A percentile compares a stretch with the other conserved stretches of the same genome.
Evolutionary conservation across 1,139 yeast species (phyloP).

Genomic region (Candida smagusa): DNA sequence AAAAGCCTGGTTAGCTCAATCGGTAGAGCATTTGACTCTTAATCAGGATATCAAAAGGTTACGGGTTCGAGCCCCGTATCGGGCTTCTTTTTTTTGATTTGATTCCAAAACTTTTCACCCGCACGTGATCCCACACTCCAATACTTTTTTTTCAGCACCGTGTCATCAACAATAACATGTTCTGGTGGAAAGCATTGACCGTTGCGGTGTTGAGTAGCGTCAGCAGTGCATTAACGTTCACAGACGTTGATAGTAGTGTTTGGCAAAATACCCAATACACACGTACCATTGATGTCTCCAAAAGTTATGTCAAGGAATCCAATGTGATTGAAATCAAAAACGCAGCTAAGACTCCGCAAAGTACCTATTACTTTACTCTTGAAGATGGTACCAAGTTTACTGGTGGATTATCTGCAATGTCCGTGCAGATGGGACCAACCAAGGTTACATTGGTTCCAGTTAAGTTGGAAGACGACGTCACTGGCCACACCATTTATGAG

Average conservation of each 20-base stretch:
- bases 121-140: not conserved
- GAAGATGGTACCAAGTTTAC: slow-evolving; percentile 43
- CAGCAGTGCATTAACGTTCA: slow-evolving; percentile 7
- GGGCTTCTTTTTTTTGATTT: slow-evolving; percentile 10
- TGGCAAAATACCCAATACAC: slow-evolving; percentile 50
- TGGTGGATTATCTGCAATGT: slow-evolving; percentile 47
- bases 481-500: slow-evolving; percentile 28
- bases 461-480: slow-evolving; percentile 24
- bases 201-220: slow-evolving; percentile 3
- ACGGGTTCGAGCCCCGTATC: slow-evolving; percentile 20
- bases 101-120: not conserved
- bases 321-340: slow-evolving; percentile 57
- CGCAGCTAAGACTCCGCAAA: slow-evolving; percentile 50
- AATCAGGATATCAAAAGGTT: slow-evolving; percentile 16
- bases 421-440: slow-evolving; percentile 23
- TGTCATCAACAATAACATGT: slow-evolving; percentile 1
- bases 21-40: slow-evolving; percentile 33
- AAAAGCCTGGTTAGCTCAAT: slow-evolving; percentile 29
- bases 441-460: slow-evolving; percentile 25
- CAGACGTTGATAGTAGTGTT: slow-evolving; percentile 6
- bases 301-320: slow-evolving; percentile 66
- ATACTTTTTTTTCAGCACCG: not conserved
- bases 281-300: slow-evolving; percentile 60
- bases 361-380: slow-evolving; percentile 56
- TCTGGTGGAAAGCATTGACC: not conserved